phyloP scores from a whole-genome alignment of 768 basidiomycete genomes.

The Cystobasidium onofrii region DNA sequence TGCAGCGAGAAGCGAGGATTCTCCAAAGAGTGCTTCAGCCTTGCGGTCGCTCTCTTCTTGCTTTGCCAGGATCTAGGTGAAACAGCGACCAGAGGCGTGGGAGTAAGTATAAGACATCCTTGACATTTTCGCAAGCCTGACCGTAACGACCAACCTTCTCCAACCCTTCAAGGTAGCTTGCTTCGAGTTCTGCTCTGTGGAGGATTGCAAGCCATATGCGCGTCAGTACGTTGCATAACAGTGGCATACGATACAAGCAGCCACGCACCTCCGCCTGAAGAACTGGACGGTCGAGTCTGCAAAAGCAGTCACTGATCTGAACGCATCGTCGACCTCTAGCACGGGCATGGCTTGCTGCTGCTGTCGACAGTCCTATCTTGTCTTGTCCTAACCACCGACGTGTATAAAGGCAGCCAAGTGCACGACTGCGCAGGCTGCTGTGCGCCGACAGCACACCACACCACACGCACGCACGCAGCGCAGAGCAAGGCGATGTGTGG shows the following conservation, averaged over 20 bases:
- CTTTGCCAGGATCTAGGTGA: slow-evolving; percentile 26
- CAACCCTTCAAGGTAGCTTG: slow-evolving; percentile 35
- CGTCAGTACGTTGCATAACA: not conserved
- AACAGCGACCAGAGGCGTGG: not conserved
- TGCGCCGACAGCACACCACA: not conserved
- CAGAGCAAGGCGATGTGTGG: too few relatives aligned
- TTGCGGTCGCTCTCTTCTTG: slow-evolving; percentile 7
- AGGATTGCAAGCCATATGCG: not conserved
- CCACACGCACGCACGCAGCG: not conserved
- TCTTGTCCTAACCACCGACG: not conserved
- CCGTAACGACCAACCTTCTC: slow-evolving; percentile 35
- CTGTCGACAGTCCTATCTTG: not conserved
- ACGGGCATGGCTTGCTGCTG: not conserved
- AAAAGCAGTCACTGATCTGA: slow-evolving; percentile 10
- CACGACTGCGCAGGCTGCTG: not conserved
- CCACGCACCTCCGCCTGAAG: slow-evolving; percentile 11
- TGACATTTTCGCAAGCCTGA: not conserved
- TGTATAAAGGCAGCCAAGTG: not conserved
- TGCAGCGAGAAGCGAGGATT: not conserved
- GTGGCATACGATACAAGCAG: not conserved
- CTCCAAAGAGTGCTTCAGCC: slow-evolving; percentile 18
- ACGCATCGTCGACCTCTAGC: slow-evolving; percentile 24
- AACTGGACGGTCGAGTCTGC: not conserved
- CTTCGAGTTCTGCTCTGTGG: slow-evolving; percentile 39
- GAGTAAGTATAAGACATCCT: not conserved